Conservation (phyloP, 345 rosid genomes). For the Tarenaya hassleriana region DNA sequence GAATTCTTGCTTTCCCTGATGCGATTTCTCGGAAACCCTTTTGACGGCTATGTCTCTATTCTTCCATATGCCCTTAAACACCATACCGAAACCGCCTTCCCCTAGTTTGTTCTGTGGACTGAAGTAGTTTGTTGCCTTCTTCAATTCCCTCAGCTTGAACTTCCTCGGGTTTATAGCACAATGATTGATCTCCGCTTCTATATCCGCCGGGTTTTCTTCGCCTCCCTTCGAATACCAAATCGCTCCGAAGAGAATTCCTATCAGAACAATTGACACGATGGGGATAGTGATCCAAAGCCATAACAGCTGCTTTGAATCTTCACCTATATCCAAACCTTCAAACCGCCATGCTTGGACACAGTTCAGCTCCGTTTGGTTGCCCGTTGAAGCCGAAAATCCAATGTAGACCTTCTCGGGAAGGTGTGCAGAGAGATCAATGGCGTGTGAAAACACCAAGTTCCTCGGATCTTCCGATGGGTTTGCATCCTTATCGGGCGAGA, state of each 20-base stretch:
- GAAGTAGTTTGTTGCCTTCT: slow-evolving; percentile 53
- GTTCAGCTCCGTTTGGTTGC: slow-evolving; percentile 35
- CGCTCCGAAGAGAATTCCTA: slow-evolving; percentile 8
- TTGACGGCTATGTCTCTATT: slow-evolving; percentile 61
- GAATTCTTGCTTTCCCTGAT: slow-evolving; percentile 77
- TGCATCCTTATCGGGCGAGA: slow-evolving; percentile 19
- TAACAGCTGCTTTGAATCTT: neutral
- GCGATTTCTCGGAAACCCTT: slow-evolving; percentile 50
- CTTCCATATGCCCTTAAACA: slow-evolving; percentile 49
- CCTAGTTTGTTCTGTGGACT: slow-evolving; percentile 49
- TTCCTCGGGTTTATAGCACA: slow-evolving; percentile 46
- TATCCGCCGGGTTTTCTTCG: slow-evolving; percentile 31
- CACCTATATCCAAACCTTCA: slow-evolving; percentile 25
- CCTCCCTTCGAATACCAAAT: slow-evolving; percentile 20
- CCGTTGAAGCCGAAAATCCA: slow-evolving; percentile 64
- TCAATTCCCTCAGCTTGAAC: slow-evolving; percentile 45
- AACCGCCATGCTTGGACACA: slow-evolving; percentile 65
- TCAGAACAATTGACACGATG: slow-evolving; percentile 6
- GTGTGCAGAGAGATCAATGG: slow-evolving; percentile 38
- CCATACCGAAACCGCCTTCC: slow-evolving; percentile 76
- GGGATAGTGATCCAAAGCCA: slow-evolving; percentile 35
- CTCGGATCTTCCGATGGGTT: slow-evolving; percentile 1
- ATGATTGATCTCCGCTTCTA: slow-evolving; percentile 45
- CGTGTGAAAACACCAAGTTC: slow-evolving; percentile 31
- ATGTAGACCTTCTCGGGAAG: slow-evolving; percentile 48